phyloP scores from a whole-genome alignment of 306 rosid species.

The Mucuna pruriens region DNA sequence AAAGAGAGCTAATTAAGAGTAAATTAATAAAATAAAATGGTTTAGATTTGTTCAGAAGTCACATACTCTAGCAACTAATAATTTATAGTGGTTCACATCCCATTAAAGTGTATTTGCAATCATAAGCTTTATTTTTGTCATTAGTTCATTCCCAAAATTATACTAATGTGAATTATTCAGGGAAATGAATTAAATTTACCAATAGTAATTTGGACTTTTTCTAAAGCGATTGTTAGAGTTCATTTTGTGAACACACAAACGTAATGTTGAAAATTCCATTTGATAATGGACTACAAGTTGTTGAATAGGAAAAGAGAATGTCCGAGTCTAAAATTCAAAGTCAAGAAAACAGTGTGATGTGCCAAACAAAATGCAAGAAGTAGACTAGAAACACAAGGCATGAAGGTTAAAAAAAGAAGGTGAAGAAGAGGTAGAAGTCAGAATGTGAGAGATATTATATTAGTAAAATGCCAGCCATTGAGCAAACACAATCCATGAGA shows the following conservation, averaged over 20 bases:
- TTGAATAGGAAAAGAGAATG: conserved; percentile 27
- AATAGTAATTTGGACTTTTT: neutral
- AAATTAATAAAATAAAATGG: neutral
- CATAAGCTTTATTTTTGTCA: neutral
- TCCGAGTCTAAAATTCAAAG: neutral
- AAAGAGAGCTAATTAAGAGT: neutral
- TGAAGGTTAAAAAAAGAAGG: neutral
- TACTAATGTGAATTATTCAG: neutral
- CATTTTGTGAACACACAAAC: neutral
- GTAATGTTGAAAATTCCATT: neutral
- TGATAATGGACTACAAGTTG: neutral
- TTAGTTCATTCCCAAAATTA: no score
- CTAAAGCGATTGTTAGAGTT: neutral
- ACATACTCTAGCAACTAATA: no score
- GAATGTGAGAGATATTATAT: neutral
- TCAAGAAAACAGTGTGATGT: conserved; percentile 25
- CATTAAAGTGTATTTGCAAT: neutral
- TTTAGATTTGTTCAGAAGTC: neutral
- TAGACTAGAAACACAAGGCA: neutral
- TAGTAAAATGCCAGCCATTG: conserved; percentile 31
- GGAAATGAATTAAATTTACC: neutral
- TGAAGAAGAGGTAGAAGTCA: conserved; percentile 17
- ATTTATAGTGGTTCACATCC: neutral
- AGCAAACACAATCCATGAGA: conserved; percentile 46
- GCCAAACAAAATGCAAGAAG: neutral